Conservation (phyloP, 108 stramenopile species). For the Bacterosira constricta region DNA sequence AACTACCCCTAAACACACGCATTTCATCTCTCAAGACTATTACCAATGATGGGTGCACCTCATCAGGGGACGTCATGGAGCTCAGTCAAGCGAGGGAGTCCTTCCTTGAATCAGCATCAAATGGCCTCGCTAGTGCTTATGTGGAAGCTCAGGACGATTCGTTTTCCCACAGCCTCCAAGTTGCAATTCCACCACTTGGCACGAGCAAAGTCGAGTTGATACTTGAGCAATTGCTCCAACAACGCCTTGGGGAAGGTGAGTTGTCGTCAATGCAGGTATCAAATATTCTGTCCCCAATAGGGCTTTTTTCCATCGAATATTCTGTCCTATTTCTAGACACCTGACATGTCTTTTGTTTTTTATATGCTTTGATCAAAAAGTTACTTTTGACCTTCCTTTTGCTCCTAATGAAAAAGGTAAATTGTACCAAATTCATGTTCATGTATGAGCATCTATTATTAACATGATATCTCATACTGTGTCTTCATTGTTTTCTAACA, state of each 20-base stretch:
- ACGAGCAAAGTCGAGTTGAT: constrained; percentile 3
- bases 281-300: no score
- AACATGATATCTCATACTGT: no score
- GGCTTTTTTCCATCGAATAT: no score
- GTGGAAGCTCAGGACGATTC: constrained; percentile 10
- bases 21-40: constrained; percentile 7
- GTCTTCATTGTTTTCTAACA: no score
- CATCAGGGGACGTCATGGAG: constrained; percentile 7
- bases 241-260: constrained; percentile 1
- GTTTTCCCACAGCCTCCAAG: constrained; percentile 14
- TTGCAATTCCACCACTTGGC: constrained; percentile 7
- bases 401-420: constrained; percentile 14
- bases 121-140: constrained; percentile 10
- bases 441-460: no score
- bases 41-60: neutral
- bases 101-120: constrained; percentile 1
- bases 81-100: constrained; percentile 3
- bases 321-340: no score
- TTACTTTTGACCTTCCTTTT: constrained; percentile 12
- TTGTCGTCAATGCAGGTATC: no score
- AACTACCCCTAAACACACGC: constrained; percentile 10
- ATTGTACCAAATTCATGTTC: no score
- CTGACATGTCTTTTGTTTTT: no score
- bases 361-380: no score
- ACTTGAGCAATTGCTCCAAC: constrained; percentile 8